A percentile compares a stretch with the other conserved stretches of the same genome.
Conservation (phyloP, 2,329 filamentous ascomycete species). For the Thermothelomyces thermophilus region DNA sequence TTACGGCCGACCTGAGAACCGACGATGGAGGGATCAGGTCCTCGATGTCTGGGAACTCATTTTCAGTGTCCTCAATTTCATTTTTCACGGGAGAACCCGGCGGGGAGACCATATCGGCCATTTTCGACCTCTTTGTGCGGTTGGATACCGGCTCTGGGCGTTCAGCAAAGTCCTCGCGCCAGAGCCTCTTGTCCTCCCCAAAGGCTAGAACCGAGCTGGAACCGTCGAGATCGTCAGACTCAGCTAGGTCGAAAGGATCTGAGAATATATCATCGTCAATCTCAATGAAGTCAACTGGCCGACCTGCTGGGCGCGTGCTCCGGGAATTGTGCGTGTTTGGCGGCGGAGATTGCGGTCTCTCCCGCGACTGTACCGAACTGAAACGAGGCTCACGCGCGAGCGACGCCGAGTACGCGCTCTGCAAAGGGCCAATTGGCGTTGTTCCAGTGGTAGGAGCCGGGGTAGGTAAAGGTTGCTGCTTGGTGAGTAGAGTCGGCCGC, state of each 20-base stretch:
- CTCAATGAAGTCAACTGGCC: neutral
- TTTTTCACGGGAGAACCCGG: too few relatives aligned
- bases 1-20: constrained; percentile 24
- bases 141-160: constrained; percentile 34
- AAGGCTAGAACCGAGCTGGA: constrained; percentile 29
- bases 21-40: constrained; percentile 27
- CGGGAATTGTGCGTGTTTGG: neutral
- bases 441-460: constrained; percentile 33
- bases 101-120: constrained; percentile 38
- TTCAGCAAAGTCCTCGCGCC: constrained; percentile 38
- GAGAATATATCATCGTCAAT: constrained; percentile 20
- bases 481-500: constrained; percentile 39
- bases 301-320: constrained; percentile 2
- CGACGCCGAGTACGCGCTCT: constrained; percentile 33
- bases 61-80: constrained; percentile 31
- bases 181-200: constrained; percentile 35
- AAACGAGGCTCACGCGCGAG: constrained; percentile 24
- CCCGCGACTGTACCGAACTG: constrained; percentile 17
- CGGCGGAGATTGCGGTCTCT: constrained; percentile 12
- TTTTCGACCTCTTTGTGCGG: constrained; percentile 47
- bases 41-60: constrained; percentile 50
- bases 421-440: constrained; percentile 26
- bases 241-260: constrained; percentile 22
- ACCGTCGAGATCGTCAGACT: constrained; percentile 16
- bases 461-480: constrained; percentile 37